A percentile compares a stretch with the other conserved stretches of the same genome.
Evolutionary conservation across 2,329 filamentous ascomycete species (phyloP).

Genomic region (Xylariaceae sp.): DNA sequence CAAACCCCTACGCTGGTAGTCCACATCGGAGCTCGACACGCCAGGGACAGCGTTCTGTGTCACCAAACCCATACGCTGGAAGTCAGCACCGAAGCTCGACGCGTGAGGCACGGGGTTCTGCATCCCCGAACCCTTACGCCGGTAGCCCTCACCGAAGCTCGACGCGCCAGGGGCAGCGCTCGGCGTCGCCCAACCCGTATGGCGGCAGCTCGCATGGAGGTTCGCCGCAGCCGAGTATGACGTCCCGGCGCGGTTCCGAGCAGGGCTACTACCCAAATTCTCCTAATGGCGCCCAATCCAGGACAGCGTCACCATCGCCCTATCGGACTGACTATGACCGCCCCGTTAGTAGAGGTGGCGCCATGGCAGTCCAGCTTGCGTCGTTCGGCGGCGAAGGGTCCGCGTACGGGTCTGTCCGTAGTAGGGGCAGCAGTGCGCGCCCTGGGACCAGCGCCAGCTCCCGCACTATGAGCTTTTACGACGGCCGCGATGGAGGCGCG

Average conservation of each 20-base stretch:
- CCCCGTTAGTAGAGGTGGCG: constrained; percentile 45
- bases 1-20: constrained; percentile 23
- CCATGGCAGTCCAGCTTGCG: constrained; percentile 67
- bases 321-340: constrained; percentile 45
- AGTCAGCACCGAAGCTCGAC: constrained; percentile 34
- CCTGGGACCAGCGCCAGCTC: constrained; percentile 42
- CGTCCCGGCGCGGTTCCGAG: constrained; percentile 45
- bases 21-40: constrained; percentile 35
- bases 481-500: constrained; percentile 42
- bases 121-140: constrained; percentile 27
- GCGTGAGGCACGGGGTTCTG: constrained; percentile 16
- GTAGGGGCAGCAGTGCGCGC: constrained; percentile 44
- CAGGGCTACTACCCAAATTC: constrained; percentile 50
- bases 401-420: constrained; percentile 39
- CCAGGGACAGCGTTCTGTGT: constrained; percentile 23
- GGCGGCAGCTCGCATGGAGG: constrained; percentile 27
- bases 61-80: constrained; percentile 26
- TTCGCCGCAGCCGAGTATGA: constrained; percentile 39
- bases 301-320: constrained; percentile 47
- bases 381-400: constrained; percentile 57
- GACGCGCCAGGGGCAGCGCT: constrained; percentile 27
- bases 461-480: constrained; percentile 54
- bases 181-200: constrained; percentile 28
- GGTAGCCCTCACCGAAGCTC: constrained; percentile 31
- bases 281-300: constrained; percentile 41